Evolutionary conservation across 306 rosid species (phyloP).

Genomic region (Acacia confusa): DNA sequence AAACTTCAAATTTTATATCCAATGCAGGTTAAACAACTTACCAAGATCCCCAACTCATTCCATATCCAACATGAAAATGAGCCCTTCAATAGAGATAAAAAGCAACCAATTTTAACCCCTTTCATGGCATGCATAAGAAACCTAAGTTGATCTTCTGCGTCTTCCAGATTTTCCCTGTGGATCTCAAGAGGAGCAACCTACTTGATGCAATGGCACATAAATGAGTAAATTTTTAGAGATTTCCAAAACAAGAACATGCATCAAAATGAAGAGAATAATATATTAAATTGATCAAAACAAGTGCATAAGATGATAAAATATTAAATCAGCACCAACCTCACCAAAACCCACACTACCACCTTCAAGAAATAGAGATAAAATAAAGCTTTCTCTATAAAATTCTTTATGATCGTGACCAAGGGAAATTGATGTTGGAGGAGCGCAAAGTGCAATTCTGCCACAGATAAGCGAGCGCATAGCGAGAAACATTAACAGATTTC

Average conservation of each 20-base stretch:
- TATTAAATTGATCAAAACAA: neutral
- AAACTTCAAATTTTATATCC: conserved; percentile 4
- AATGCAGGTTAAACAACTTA: conserved; percentile 42
- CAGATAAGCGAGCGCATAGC: neutral
- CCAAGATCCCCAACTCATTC: conserved; percentile 80
- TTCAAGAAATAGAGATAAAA: conserved; percentile 75
- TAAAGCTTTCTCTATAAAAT: conserved; percentile 78
- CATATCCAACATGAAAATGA: conserved; percentile 85
- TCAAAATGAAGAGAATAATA: neutral
- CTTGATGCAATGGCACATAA: conserved; percentile 27
- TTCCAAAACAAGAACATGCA: conserved; percentile 1
- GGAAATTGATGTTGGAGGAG: conserved; percentile 64
- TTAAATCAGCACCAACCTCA: conserved; percentile 66
- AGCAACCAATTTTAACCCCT: conserved; percentile 53
- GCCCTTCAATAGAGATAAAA: conserved; percentile 73
- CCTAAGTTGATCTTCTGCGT: conserved; percentile 86
- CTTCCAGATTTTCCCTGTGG: conserved; percentile 64
- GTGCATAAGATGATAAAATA: conserved; percentile 13
- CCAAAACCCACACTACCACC: conserved; percentile 89
- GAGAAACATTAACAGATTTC: neutral
- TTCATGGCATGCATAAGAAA: conserved; percentile 66
- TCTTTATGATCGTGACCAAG: conserved; percentile 35
- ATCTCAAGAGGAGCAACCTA: conserved; percentile 89
- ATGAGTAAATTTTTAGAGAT: conserved; percentile 14
- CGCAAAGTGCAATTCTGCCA: conserved; percentile 68